phyloP scores from a whole-genome alignment of 352 stramenopile species.

The Phytophthora cryptogea region DNA sequence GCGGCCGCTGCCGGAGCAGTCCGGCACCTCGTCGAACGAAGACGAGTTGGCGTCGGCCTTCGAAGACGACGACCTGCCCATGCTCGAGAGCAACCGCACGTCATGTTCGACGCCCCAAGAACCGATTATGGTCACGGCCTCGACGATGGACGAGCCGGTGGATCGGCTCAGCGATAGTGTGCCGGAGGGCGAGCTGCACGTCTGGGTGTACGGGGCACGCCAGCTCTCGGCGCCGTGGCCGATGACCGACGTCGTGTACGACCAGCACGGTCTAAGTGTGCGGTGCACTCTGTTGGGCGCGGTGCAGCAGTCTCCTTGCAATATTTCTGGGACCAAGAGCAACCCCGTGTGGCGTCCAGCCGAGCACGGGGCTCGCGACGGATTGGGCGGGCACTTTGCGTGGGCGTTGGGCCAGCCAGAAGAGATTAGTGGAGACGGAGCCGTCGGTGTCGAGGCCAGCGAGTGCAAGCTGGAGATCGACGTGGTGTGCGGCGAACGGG shows the following conservation, averaged over 20 bases:
- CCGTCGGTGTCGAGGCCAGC: constrained; percentile 17
- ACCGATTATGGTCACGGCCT: constrained; percentile 16
- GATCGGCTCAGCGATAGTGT: constrained; percentile 33
- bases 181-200: constrained; percentile 42
- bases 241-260: constrained; percentile 51
- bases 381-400: constrained; percentile 47
- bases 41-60: constrained; percentile 11
- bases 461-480: constrained; percentile 58
- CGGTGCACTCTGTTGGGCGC: constrained; percentile 49
- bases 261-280: constrained; percentile 47
- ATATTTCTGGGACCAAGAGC: constrained; percentile 42
- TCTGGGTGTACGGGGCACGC: constrained; percentile 59
- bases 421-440: constrained; percentile 7
- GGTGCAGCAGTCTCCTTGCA: constrained; percentile 48
- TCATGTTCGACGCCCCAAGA: constrained; percentile 19
- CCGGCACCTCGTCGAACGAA: constrained; percentile 25
- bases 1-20: constrained; percentile 4
- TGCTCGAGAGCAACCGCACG: constrained; percentile 36
- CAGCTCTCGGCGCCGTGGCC: constrained; percentile 42
- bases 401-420: constrained; percentile 37
- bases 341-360: constrained; percentile 48
- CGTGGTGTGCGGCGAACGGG: constrained; percentile 53
- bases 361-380: constrained; percentile 28
- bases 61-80: constrained; percentile 36
- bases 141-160: constrained; percentile 15